Percentiles rank a stretch among this genome's conserved stretches.
phyloP scores from a whole-genome alignment of 2,329 filamentous ascomycete genomes.

The Didymella arachidicola region DNA sequence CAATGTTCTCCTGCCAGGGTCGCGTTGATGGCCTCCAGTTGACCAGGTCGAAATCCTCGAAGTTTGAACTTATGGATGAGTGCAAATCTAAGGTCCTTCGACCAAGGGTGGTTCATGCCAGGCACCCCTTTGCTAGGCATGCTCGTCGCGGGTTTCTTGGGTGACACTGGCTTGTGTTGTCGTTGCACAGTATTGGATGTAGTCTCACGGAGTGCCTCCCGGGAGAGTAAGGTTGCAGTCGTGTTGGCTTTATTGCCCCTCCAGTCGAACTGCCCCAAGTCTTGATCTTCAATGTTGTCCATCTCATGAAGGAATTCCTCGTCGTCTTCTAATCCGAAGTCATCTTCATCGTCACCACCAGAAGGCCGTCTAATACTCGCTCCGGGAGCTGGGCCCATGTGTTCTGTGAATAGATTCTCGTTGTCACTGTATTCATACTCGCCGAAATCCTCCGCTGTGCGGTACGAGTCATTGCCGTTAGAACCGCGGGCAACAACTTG shows the following conservation, averaged over 20 bases:
- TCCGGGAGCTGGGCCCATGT: constrained; percentile 30
- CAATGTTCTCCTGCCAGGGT: constrained; percentile 86
- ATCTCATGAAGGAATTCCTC: constrained; percentile 52
- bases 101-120: constrained; percentile 70
- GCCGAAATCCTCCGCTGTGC: constrained; percentile 34
- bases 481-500: constrained; percentile 9
- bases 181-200: constrained; percentile 31
- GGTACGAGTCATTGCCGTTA: constrained; percentile 20
- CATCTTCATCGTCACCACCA: constrained; percentile 36
- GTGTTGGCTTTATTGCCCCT: constrained; percentile 35
- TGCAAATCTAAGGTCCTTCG: constrained; percentile 79
- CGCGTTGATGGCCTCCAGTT: constrained; percentile 94
- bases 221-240: constrained; percentile 22
- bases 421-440: constrained; percentile 40
- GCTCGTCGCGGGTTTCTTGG: constrained; percentile 39
- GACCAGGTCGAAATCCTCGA: constrained; percentile 85
- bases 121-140: constrained; percentile 52
- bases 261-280: constrained; percentile 39
- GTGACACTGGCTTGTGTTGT: constrained; percentile 31
- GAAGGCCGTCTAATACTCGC: neutral
- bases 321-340: constrained; percentile 39
- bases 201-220: constrained; percentile 46
- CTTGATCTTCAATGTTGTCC: constrained; percentile 53
- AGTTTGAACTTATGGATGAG: constrained; percentile 85
- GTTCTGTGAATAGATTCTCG: constrained; percentile 31